phyloP scores from a whole-genome alignment of 1,139 yeast genomes.

The Scheffersomyces titani region DNA sequence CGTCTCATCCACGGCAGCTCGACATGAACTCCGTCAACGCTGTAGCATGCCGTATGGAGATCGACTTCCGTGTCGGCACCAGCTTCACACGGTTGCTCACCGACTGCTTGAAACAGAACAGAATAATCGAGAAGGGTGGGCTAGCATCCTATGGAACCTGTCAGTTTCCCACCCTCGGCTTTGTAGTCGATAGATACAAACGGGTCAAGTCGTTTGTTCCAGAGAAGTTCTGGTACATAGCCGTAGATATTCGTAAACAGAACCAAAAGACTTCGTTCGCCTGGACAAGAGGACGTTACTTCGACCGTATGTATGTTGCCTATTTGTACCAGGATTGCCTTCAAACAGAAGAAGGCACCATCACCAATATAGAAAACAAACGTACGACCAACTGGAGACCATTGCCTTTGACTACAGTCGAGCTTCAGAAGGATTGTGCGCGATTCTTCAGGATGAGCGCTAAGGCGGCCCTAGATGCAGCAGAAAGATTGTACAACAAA shows the following conservation, averaged over 20 bases:
- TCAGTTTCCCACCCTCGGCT: conserved; percentile 96
- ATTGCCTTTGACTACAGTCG: conserved; percentile 93
- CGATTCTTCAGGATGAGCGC: conserved; percentile 75
- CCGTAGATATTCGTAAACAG: conserved; percentile 42
- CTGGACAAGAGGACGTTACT: conserved; percentile 74
- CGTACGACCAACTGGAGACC: conserved; percentile 83
- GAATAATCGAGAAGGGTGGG: conserved; percentile 24
- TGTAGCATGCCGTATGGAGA: conserved; percentile 80
- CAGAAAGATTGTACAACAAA: conserved; percentile 81
- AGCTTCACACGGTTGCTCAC: conserved; percentile 83
- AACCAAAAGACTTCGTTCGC: conserved; percentile 39
- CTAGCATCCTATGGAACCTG: conserved; percentile 84
- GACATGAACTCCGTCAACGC: conserved; percentile 79
- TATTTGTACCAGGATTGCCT: conserved; percentile 70
- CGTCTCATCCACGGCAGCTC: conserved; percentile 61
- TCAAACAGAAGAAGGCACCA: conserved; percentile 43
- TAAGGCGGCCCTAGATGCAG: conserved; percentile 76
- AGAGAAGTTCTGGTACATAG: conserved; percentile 81
- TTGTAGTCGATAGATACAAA: conserved; percentile 90
- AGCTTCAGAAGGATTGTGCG: conserved; percentile 85
- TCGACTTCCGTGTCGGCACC: conserved; percentile 87
- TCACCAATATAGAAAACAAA: conserved; percentile 53
- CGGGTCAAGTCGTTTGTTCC: conserved; percentile 70
- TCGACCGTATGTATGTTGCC: conserved; percentile 68
- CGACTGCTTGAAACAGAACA: conserved; percentile 38